phyloP scores from a whole-genome alignment of 176 grass and related monocot genomes.

The Lolium multiflorum region DNA sequence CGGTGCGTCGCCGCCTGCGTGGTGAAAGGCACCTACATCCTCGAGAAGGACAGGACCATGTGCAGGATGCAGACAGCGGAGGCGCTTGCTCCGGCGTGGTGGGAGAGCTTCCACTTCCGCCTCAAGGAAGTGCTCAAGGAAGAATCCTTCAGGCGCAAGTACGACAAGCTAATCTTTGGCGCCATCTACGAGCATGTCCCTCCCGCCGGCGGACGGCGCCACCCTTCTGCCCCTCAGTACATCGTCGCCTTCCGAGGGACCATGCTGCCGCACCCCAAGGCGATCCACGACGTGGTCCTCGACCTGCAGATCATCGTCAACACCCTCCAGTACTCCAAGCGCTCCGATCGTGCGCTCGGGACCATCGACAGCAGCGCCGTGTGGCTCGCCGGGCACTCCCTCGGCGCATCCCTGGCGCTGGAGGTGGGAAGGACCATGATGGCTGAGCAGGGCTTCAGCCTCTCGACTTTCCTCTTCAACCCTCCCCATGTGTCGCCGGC shows the following conservation, averaged over 20 bases:
- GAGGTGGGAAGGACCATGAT: conserved; percentile 23
- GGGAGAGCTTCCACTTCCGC: conserved; percentile 45
- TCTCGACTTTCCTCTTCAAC: neutral
- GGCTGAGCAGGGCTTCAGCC: neutral
- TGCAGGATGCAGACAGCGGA: neutral
- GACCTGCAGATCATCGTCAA: conserved; percentile 23
- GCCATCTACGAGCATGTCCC: conserved; percentile 33
- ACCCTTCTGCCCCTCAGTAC: neutral
- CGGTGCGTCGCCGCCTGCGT: conserved; percentile 26
- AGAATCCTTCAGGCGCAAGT: neutral
- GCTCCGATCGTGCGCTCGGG: neutral
- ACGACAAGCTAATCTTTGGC: neutral
- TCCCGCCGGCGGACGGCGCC: neutral
- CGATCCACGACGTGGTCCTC: neutral
- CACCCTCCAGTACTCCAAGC: neutral
- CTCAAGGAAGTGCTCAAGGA: neutral
- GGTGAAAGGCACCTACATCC: neutral
- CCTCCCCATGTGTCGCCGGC: conserved; percentile 13
- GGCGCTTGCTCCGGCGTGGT: conserved; percentile 31
- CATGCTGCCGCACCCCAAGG: neutral
- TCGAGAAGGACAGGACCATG: neutral
- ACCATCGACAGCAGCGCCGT: neutral
- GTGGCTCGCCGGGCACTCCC: neutral
- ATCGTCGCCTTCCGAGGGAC: neutral
- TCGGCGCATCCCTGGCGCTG: neutral